Conservation (phyloP, 148 eudicot species). For the Rhododendron williamsianum region DNA sequence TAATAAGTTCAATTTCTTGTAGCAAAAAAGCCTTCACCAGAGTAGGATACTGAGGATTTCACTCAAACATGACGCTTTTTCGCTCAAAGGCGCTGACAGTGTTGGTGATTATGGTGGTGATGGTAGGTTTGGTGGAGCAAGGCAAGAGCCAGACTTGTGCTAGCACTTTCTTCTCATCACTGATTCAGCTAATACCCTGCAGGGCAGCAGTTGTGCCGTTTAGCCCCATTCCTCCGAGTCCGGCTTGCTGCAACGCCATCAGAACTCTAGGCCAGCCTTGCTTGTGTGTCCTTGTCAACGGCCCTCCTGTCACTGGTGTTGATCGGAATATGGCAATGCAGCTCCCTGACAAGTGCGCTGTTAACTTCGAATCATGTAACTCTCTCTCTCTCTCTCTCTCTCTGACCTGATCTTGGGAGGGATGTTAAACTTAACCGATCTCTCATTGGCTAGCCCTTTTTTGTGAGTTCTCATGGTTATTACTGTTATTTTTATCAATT, state of each 20-base stretch:
- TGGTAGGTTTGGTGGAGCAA: constrained; percentile 29
- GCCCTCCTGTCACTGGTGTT: constrained; percentile 85
- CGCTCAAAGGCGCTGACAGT: constrained; percentile 15
- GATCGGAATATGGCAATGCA: constrained; percentile 88
- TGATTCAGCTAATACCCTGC: constrained; percentile 87
- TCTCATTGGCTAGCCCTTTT: neutral
- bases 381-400: neutral
- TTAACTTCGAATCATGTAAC: constrained; percentile 74
- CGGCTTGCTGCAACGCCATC: constrained; percentile 73
- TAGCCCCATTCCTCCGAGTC: constrained; percentile 72
- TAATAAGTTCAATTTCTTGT: neutral
- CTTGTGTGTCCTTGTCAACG: constrained; percentile 73
- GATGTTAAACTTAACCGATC: neutral
- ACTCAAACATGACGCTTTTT: constrained; percentile 31
- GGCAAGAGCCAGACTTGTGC: constrained; percentile 47
- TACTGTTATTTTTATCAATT: no score
- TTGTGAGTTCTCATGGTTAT: neutral
- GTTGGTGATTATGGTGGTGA: constrained; percentile 24
- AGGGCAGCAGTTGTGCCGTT: constrained; percentile 69
- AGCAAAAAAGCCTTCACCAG: neutral
- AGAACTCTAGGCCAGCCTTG: constrained; percentile 80
- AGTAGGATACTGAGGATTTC: neutral
- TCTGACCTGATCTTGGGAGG: neutral
- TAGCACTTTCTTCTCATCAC: constrained; percentile 74
- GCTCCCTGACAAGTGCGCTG: constrained; percentile 76